Evolutionary conservation across 2,329 filamentous ascomycete genomes (phyloP), one percentile per base, ranked within the genome.

Genomic region (Penicillium sp.): DNA sequence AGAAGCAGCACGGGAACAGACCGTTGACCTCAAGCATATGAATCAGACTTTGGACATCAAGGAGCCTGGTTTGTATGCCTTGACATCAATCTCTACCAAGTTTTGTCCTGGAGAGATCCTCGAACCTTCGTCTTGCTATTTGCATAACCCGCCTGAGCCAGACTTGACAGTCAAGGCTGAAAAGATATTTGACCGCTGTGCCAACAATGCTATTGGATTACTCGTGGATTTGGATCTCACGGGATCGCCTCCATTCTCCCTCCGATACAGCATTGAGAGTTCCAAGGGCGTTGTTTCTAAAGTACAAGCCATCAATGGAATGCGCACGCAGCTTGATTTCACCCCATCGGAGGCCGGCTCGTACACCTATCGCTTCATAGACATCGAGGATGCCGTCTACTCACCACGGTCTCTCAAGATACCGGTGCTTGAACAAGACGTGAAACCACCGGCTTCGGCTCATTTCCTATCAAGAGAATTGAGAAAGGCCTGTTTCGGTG

Each of bases 151-250:
- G 5, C 84, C 93, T 0, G 84, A 95, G 69, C 93, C 93, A 9
- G 81, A 84, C 48, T 68, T 98, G 51, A 76, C 80, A 4, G 74
- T 98, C 43, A 79, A 78, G 29, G 77, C 82, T 6, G 86, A 95
- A 59, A 84, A 89, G 54, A 89, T 98, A 38, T 86, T 88, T 45
- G 93, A 98, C 68, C 95, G 94, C 65, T 98, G 93, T 66, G 91
- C 90, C 32, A 89, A 90, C 42, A 95, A 89, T 63, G 88, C 93
- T 0, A 87, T 98, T 54, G 93, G 93, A 35, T 78, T 98, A 48
- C 81, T 85, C 10, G 87, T 98, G 37, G 86, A 93, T 62, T 73
- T 98, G 43, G 89, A 97, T 64, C 77, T 98, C 34, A 85, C 91
- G 26, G 93, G 93, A 53, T 95, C 89, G 0, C 91, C 94, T 40